A percentile compares a stretch with the other conserved stretches of the same genome.
phyloP scores from a whole-genome alignment of 2,329 filamentous ascomycete species.

The Ophiobolus disseminans region DNA sequence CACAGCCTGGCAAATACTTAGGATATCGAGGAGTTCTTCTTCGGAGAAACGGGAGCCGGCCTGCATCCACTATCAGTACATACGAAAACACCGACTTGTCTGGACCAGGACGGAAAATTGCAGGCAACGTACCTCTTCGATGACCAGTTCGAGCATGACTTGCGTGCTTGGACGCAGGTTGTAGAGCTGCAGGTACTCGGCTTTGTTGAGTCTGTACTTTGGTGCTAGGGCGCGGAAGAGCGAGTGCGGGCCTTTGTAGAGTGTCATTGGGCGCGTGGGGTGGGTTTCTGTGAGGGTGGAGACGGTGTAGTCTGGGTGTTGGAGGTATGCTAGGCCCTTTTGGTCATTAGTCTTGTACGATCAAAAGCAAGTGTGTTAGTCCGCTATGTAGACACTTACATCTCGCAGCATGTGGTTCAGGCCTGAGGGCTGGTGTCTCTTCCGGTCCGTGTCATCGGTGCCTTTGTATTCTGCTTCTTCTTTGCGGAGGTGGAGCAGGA shows the following conservation, averaged over 20 bases:
- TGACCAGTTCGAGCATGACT: constrained; percentile 42
- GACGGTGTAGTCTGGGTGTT: constrained; percentile 33
- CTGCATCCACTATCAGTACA: constrained; percentile 12
- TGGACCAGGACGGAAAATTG: background rate
- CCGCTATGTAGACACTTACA: constrained; percentile 58
- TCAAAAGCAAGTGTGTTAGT: background rate
- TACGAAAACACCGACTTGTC: background rate
- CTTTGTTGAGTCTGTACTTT: constrained; percentile 44
- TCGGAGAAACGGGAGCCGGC: constrained; percentile 40
- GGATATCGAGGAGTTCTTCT: constrained; percentile 37
- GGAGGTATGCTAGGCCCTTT: constrained; percentile 59
- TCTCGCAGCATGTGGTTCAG: constrained; percentile 69
- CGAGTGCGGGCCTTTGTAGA: constrained; percentile 42
- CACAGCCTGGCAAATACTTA: constrained; percentile 31
- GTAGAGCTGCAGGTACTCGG: constrained; percentile 49
- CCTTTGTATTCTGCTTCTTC: constrained; percentile 45
- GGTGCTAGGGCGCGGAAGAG: constrained; percentile 40
- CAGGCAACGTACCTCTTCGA: constrained; percentile 43
- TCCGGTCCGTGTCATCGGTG: constrained; percentile 36
- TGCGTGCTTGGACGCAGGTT: constrained; percentile 42
- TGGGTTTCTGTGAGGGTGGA: constrained; percentile 22
- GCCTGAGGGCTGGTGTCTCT: constrained; percentile 56
- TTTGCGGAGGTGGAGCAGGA: constrained; percentile 57
- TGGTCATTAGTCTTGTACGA: background rate
- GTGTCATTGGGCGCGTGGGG: constrained; percentile 38